phyloP scores from a whole-genome alignment of 306 rosid genomes.

The Amphicarpaea edgeworthii region DNA sequence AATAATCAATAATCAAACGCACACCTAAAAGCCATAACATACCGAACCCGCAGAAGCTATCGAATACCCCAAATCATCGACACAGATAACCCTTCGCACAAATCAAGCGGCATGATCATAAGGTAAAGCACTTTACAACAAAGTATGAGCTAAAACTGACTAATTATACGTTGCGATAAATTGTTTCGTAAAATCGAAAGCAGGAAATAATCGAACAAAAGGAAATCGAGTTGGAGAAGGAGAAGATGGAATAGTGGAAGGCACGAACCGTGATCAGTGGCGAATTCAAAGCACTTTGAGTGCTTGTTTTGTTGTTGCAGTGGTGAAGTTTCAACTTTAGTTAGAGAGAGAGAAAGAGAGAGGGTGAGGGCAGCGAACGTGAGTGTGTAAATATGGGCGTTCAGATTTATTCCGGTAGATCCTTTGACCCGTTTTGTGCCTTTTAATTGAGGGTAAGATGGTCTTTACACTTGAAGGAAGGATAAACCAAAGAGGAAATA shows the following conservation, averaged over 20 bases:
- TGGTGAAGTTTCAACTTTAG: conserved; percentile 58
- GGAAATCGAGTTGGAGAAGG: conserved; percentile 4
- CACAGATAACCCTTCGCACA: background rate
- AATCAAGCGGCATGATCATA: conserved; percentile 54
- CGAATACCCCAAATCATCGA: conserved; percentile 42
- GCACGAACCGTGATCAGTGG: conserved; percentile 68
- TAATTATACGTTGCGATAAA: conserved; percentile 27
- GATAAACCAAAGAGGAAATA: background rate
- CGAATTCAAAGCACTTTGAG: conserved; percentile 47
- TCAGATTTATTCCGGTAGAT: conserved; percentile 71
- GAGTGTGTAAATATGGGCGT: conserved; percentile 43
- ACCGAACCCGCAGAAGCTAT: conserved; percentile 37
- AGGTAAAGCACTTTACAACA: conserved; percentile 34
- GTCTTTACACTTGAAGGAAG: conserved; percentile 43
- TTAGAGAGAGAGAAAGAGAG: conserved; percentile 48
- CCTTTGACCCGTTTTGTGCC: conserved; percentile 75
- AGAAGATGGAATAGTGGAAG: conserved; percentile 41
- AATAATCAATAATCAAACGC: conserved; percentile 33
- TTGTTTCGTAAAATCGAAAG: conserved; percentile 11
- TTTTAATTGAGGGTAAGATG: conserved; percentile 53
- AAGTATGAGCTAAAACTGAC: conserved; percentile 31
- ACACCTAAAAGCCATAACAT: conserved; percentile 24
- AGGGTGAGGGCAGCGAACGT: conserved; percentile 24
- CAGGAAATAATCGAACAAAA: background rate
- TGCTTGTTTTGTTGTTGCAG: conserved; percentile 47